phyloP scores from a whole-genome alignment of 768 basidiomycete genomes.

The Auriscalpium vulgare region DNA sequence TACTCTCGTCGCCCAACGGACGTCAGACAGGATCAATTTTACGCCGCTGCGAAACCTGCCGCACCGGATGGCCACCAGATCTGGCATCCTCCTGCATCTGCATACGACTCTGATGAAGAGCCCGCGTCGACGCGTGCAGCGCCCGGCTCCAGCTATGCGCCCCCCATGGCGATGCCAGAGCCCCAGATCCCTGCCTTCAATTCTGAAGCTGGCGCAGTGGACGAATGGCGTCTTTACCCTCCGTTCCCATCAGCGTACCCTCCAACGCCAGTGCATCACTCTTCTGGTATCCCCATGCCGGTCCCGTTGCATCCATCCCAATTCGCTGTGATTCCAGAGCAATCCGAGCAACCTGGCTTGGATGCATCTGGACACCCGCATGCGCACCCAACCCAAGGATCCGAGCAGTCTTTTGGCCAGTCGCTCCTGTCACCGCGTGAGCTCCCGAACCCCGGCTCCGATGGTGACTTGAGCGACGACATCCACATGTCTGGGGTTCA shows the following conservation, averaged over 20 bases:
- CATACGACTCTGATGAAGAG: conserved; percentile 32
- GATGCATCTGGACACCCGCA: not conserved
- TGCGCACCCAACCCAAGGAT: conserved; percentile 1
- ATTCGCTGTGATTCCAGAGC: conserved; percentile 7
- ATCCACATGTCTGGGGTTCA: conserved; percentile 34
- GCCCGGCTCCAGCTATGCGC: not conserved
- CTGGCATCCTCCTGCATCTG: conserved; percentile 53
- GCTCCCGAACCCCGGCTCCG: conserved; percentile 51
- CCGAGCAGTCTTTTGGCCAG: conserved; percentile 54
- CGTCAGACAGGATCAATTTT: not conserved
- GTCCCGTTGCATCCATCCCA: conserved; percentile 14
- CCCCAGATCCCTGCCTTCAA: conserved; percentile 1
- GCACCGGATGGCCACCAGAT: conserved; percentile 33
- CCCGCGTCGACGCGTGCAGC: conserved; percentile 16
- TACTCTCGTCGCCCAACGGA: not conserved
- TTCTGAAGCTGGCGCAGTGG: conserved; percentile 17
- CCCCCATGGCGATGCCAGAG: conserved; percentile 6
- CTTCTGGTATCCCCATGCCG: conserved; percentile 11
- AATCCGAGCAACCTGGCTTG: conserved; percentile 4
- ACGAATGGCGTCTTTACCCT: conserved; percentile 71
- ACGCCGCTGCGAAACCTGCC: not conserved
- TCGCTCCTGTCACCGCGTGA: conserved; percentile 63
- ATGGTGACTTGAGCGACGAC: conserved; percentile 54
- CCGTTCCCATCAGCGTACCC: conserved; percentile 75
- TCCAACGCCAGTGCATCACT: conserved; percentile 47